phyloP scores from a whole-genome alignment of 352 stramenopile genomes.

The Globisporangium alternatum region DNA sequence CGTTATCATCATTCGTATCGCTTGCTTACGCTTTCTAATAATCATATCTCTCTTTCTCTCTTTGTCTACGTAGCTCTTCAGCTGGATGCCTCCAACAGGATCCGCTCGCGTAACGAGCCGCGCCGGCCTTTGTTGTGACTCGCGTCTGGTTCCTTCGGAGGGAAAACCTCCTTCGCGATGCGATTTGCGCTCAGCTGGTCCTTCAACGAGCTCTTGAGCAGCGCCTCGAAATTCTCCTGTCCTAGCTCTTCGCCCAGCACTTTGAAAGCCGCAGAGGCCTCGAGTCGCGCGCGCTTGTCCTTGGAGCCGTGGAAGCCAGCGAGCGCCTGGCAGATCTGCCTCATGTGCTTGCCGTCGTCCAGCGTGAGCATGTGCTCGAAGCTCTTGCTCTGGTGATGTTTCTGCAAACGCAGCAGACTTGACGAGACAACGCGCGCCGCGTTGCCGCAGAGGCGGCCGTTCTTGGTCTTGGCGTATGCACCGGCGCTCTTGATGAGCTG shows the following conservation, averaged over 20 bases:
- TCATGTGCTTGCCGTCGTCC: constrained; percentile 11
- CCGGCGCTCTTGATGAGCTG: constrained; percentile 37
- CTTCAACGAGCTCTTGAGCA: constrained; percentile 31
- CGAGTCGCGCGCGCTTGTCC: constrained; percentile 37
- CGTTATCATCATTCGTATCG: background rate
- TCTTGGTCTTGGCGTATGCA: constrained; percentile 57
- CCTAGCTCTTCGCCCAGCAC: constrained; percentile 41
- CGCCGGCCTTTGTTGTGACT: constrained; percentile 14
- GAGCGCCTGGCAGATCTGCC: constrained; percentile 31
- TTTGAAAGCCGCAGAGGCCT: constrained; percentile 40
- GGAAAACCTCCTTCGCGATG: constrained; percentile 47
- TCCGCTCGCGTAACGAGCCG: constrained; percentile 34
- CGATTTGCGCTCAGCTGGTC: constrained; percentile 23
- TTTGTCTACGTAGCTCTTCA: background rate
- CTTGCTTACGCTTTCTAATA: background rate
- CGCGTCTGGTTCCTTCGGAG: background rate
- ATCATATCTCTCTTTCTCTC: background rate
- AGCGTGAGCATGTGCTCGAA: constrained; percentile 1
- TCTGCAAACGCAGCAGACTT: constrained; percentile 27
- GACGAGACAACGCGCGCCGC: constrained; percentile 42
- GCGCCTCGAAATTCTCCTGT: constrained; percentile 22
- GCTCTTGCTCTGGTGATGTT: constrained; percentile 2
- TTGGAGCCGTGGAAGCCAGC: constrained; percentile 47
- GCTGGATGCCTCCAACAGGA: constrained; percentile 18
- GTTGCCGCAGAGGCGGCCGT: constrained; percentile 45